Conservation (phyloP, 2,329 filamentous ascomycete species). For the Fusarium albosuccineum region DNA sequence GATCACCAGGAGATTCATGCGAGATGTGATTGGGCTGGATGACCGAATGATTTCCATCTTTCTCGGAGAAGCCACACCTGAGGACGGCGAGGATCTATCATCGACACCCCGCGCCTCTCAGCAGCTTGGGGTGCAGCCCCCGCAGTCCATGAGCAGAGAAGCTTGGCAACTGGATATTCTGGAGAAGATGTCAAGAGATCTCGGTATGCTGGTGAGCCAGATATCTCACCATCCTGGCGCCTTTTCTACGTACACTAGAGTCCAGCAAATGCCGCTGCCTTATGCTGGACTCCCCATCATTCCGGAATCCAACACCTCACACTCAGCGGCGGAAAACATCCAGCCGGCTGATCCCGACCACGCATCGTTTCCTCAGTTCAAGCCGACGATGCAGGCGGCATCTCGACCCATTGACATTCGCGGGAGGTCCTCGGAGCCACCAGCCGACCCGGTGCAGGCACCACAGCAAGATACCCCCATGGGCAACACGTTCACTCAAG, state of each 20-base stretch:
- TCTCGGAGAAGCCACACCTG: conserved; percentile 82
- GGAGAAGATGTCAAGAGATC: conserved; percentile 86
- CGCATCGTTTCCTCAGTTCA: conserved; percentile 56
- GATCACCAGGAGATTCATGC: conserved; percentile 87
- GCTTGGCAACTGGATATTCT: conserved; percentile 84
- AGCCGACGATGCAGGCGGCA: conserved; percentile 59
- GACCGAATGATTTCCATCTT: conserved; percentile 87
- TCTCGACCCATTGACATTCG: conserved; percentile 55
- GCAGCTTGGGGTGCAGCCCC: conserved; percentile 45
- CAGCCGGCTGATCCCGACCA: conserved; percentile 41
- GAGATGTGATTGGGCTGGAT: conserved; percentile 91
- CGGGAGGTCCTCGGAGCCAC: conserved; percentile 44
- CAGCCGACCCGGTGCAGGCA: conserved; percentile 36
- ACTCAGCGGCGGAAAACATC: conserved; percentile 44
- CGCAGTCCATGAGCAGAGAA: conserved; percentile 52
- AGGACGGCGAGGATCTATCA: conserved; percentile 61
- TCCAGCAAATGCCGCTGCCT: conserved; percentile 74
- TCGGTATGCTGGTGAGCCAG: conserved; percentile 85
- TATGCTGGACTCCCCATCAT: conserved; percentile 83
- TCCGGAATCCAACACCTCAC: conserved; percentile 62
- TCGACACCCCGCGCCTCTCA: conserved; percentile 61
- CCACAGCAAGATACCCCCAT: conserved; percentile 42
- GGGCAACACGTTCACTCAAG: conserved; percentile 67
- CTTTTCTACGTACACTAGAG: conserved; percentile 82
- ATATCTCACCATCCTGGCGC: conserved; percentile 85